phyloP scores from a whole-genome alignment of 306 rosid species.

The Corylus americana region DNA sequence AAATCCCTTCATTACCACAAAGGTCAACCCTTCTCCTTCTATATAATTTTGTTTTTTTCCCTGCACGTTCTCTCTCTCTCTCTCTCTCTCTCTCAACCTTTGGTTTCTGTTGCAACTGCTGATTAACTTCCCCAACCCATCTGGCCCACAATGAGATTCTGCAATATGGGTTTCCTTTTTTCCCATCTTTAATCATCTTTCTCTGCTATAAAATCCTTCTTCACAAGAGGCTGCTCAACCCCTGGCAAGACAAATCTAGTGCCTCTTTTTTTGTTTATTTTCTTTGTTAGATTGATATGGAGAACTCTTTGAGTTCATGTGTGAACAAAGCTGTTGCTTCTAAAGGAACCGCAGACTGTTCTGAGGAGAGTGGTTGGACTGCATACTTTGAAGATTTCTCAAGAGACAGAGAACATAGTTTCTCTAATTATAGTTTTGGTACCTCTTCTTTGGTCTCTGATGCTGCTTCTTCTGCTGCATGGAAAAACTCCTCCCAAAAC shows the following conservation, averaged over 20 bases:
- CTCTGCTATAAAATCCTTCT: constrained; percentile 46
- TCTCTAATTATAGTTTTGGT: constrained; percentile 41
- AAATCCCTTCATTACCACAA: constrained; percentile 44
- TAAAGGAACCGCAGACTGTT: constrained; percentile 3
- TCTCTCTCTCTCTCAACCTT: background rate
- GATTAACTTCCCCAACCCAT: constrained; percentile 43
- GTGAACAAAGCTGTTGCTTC: constrained; percentile 31
- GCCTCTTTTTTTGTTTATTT: background rate
- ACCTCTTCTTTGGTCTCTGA: constrained; percentile 81
- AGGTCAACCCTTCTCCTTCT: constrained; percentile 52
- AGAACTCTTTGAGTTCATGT: constrained; percentile 54
- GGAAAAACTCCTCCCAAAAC: constrained; percentile 50
- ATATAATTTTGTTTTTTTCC: constrained; percentile 22
- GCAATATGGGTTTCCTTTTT: constrained; percentile 27
- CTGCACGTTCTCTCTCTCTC: constrained; percentile 38
- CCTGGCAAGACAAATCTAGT: constrained; percentile 1
- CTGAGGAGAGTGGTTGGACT: constrained; percentile 94
- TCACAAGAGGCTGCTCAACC: constrained; percentile 15
- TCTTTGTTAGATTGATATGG: constrained; percentile 45
- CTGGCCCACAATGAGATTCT: constrained; percentile 64
- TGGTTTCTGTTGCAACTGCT: constrained; percentile 50
- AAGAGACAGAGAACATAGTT: constrained; percentile 27
- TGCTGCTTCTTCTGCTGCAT: constrained; percentile 85
- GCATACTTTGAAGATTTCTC: constrained; percentile 77
- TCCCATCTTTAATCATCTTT: constrained; percentile 35